Conservation (phyloP, 352 stramenopile species). For the Globisporangium echinulatum region DNA sequence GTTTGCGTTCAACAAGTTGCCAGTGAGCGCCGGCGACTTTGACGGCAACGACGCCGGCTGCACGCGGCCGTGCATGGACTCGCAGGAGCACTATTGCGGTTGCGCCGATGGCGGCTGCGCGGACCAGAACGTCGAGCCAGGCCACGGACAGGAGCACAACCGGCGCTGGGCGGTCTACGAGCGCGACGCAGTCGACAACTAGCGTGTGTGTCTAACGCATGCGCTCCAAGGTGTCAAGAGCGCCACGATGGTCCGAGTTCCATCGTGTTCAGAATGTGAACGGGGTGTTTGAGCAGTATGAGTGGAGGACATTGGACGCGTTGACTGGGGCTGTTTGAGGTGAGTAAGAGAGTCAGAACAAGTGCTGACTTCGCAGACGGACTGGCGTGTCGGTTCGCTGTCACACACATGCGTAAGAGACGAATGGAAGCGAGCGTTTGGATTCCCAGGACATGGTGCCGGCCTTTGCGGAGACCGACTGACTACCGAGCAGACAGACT, state of each 20-base stretch:
- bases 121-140: constrained; percentile 56
- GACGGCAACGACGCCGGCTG: constrained; percentile 81
- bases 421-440: no score
- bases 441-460: no score
- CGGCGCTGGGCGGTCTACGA: constrained; percentile 88
- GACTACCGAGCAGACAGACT: no score
- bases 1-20: constrained; percentile 88
- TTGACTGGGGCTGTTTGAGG: no score
- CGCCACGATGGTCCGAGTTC: neutral
- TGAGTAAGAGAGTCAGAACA: no score
- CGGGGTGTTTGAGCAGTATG: no score
- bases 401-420: no score
- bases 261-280: neutral
- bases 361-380: no score
- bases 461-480: no score
- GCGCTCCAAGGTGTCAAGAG: neutral
- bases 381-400: no score
- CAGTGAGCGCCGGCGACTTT: constrained; percentile 49
- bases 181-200: constrained; percentile 30
- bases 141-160: constrained; percentile 84
- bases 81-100: constrained; percentile 68
- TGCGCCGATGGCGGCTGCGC: constrained; percentile 79
- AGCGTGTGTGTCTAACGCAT: neutral
- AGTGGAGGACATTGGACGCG: no score
- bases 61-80: constrained; percentile 71